Base-by-base conservation (phyloP, 2,329 filamentous ascomycete species). In the Arthroderma sp. region DNA sequence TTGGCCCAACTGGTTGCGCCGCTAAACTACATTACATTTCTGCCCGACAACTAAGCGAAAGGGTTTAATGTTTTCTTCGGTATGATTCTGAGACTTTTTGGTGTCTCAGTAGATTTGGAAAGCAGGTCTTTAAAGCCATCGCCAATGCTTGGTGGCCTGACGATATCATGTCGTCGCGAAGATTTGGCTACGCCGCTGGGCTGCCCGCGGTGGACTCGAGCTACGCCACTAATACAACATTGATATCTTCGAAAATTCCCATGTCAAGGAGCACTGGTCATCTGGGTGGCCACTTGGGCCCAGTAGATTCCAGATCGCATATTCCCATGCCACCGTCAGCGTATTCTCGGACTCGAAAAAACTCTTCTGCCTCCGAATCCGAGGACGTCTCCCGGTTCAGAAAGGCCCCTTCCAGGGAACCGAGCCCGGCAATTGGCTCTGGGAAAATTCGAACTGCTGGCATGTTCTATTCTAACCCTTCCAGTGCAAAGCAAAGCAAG, bases 161-260 rank as follows among this genome's bases (percentile, higher is more conserved):
- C n/a, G 32, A 41, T 34, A 60, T 52, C 49, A 66, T 66, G 64
- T 55, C 58, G 50, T 61, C 57, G 52, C 54, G 62, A 55, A 61
- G 50, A 52, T 49, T 52, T 51, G 57, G 57, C 50, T 55, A 53
- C 39, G 52, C 53, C 50, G 57, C 56, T 51, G 55, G 55, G 55
- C 55, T 56, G 48, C 54, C 55, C 49, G 46, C 57, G 38, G 56
- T 50, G 50, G 52, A 57, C 50, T 45, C 50, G 45, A 52, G 50
- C 40, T 42, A 50, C 43, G 53, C 55, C 43, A 38, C 47, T 47
- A 51, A 53, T 50, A 54, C 54, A 47, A 51, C 38, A 5, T 38
- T 47, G 47, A 55, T 51, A 44, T 51, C 52, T 42, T 52, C 54
- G 33, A 52, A 47, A 48, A 52, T 51, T 37, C 49, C 52, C 44